Evolutionary conservation across 805 yeast species (phyloP), one percentile per base, ranked within the genome.

Genomic region (Pachysolen tannophilus): DNA sequence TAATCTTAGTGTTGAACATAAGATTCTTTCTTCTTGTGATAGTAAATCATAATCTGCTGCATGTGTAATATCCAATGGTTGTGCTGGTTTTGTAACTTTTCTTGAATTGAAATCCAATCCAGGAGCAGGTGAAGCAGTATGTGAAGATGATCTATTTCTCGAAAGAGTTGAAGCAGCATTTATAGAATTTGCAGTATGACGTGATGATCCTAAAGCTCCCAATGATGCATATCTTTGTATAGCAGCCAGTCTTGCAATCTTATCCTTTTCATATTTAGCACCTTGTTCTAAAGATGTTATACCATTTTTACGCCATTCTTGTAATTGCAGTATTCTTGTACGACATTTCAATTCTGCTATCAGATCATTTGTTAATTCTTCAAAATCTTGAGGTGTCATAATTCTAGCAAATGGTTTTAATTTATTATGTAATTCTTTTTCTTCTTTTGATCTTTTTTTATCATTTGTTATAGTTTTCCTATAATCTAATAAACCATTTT

Each of bases 291-390:
- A 47, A 0, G 85, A 75, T 3, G 87, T 82, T 33, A 92, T 72
- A 5, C 99, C 99, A 54, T 85, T 81, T 32, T 78, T 71, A 43
- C 99, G 72, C 86, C 95, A 94, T 51, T 82, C 90, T 57, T 92
- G 98, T 20, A 94, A 62, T 57, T 87, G 96, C 34, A 81, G 82
- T 32, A 92, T 87, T 43, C 94, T 72, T 25, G 78, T 70, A 38
- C 97, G 69, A 44, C 84, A 77, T 46, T 76, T 78, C 34, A 85
- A 68, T 58, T 92, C 98, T 9, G 75, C 75, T 29, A 86, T 47
- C 42, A 87, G 69, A 52, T 83, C 94, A 21, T 70, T 75, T 4
- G 79, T 61, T 49, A 92, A 86, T 4, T 67, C 72, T 29, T 76
- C 80, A 56, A 81, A 92, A 61, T 92, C 98, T 21, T 71, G 67